Evolutionary conservation across 805 yeast species (phyloP).

Genomic region (Myxozyma sirexii): DNA sequence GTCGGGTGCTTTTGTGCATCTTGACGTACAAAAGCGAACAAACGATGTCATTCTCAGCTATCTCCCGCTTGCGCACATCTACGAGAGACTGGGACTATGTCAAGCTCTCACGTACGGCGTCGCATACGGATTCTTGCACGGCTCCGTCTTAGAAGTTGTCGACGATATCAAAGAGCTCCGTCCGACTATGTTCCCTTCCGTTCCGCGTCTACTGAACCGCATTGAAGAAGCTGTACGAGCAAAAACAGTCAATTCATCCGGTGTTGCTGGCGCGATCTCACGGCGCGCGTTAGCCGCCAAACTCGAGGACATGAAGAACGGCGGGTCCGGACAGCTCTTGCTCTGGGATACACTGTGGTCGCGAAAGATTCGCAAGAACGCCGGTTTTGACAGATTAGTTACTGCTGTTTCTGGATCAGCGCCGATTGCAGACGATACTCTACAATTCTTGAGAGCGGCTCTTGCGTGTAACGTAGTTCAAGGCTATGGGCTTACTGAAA

Average conservation of each 20-base stretch:
- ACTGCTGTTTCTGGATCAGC: conserved; percentile 63
- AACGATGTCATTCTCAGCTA: conserved; percentile 45
- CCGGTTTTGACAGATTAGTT: conserved; percentile 52
- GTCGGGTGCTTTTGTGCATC: conserved; percentile 7
- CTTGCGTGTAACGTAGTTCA: conserved; percentile 58
- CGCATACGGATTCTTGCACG: conserved; percentile 58
- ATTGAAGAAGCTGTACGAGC: conserved; percentile 64
- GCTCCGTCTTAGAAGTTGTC: conserved; percentile 54
- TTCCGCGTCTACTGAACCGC: conserved; percentile 65
- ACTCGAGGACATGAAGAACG: conserved; percentile 42
- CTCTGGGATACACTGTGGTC: conserved; percentile 47
- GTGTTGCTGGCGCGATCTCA: conserved; percentile 49
- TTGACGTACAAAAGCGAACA: conserved; percentile 41
- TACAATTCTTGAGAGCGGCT: conserved; percentile 62
- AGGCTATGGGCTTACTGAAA: conserved; percentile 53
- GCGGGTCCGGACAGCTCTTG: conserved; percentile 45
- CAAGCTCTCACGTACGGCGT: conserved; percentile 53
- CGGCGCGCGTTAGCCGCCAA: conserved; percentile 50
- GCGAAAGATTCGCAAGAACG: conserved; percentile 50
- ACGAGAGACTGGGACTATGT: conserved; percentile 52
- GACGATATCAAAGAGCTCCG: conserved; percentile 60
- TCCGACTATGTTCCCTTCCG: conserved; percentile 59
- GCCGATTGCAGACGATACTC: conserved; percentile 64
- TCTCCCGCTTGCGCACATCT: conserved; percentile 62
- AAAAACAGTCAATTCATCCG: conserved; percentile 50